phyloP scores from a whole-genome alignment of 306 rosid genomes.

The Trifolium dubium region DNA sequence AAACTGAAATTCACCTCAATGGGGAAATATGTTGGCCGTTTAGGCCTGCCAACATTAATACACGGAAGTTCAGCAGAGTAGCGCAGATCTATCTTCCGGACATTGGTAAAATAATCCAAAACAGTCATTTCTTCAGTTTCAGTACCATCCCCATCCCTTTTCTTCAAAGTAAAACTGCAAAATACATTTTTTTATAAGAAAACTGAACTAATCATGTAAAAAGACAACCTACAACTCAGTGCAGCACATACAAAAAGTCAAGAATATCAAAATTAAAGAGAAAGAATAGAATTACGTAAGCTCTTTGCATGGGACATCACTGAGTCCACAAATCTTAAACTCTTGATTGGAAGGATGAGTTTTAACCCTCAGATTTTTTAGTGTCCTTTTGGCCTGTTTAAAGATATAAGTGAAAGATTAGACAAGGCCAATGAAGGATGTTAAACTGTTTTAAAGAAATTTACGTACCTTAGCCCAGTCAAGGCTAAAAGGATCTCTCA shows the following conservation, averaged over 20 bases:
- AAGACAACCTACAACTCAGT: conserved; percentile 4
- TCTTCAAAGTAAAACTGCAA: conserved; percentile 76
- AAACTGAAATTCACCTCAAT: conserved; percentile 64
- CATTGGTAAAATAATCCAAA: conserved; percentile 72
- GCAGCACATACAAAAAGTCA: conserved; percentile 11
- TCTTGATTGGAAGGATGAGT: conserved; percentile 74
- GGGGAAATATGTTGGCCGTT: conserved; percentile 86
- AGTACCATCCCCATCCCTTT: conserved; percentile 53
- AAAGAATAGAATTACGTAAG: conserved; percentile 59
- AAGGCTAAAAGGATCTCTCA: conserved; percentile 72
- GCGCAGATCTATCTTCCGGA: conserved; percentile 63
- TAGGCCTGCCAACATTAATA: conserved; percentile 93
- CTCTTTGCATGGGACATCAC: conserved; percentile 79
- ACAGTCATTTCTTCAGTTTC: conserved; percentile 67
- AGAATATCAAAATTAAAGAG: neutral
- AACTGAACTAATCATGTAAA: neutral
- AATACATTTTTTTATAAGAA: neutral
- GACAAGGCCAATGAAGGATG: conserved; percentile 8
- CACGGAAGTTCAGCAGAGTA: conserved; percentile 87
- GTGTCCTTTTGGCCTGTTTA: conserved; percentile 77
- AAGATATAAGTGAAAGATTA: neutral
- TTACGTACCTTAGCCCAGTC: conserved; percentile 90
- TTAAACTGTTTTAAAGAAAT: neutral
- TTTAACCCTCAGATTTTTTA: conserved; percentile 84
- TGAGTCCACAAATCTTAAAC: conserved; percentile 79